These are phyloP conservation scores for Colletotrichum tanaceti DNA, from an alignment of 2,329 filamentous ascomycete species.

Conservation along the genomic window DNA sequence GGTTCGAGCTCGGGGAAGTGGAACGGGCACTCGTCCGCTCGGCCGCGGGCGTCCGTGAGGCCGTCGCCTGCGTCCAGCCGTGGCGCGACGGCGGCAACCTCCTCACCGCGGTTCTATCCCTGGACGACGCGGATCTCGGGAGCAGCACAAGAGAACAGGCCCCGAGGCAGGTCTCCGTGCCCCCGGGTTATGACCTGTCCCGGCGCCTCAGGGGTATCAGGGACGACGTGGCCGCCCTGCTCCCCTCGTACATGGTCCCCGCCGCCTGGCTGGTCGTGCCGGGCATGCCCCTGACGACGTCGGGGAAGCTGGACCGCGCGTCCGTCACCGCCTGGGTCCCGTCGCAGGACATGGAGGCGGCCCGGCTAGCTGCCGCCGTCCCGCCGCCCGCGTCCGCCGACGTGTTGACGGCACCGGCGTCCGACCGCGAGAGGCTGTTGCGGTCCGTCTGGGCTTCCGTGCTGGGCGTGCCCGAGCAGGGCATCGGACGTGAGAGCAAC, in stretches of 20 bases:
- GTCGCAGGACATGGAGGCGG: conserved; percentile 7
- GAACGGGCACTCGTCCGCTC: conserved; percentile 11
- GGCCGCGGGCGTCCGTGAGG: conserved; percentile 10
- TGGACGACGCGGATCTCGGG: background rate
- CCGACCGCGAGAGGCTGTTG: background rate
- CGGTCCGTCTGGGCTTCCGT: conserved; percentile 9
- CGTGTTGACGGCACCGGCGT: background rate
- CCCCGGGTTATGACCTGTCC: background rate
- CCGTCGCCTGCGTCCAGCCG: conserved; percentile 6
- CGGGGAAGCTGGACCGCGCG: conserved; percentile 4
- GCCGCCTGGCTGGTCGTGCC: background rate
- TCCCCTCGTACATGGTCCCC: conserved; percentile 10
- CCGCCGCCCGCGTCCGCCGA: background rate
- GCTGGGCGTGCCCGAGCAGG: background rate
- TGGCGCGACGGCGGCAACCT: background rate
- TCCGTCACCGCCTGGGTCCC: background rate
- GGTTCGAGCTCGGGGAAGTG: conserved; percentile 12
- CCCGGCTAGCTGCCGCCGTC: conserved; percentile 2
- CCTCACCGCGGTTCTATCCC: background rate
- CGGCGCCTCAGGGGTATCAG: background rate
- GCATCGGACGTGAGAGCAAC: background rate
- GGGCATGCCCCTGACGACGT: conserved; percentile 1
- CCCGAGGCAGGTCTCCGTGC: background rate
- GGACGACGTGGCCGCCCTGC: background rate
- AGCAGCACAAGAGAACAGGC: background rate